Conservation (phyloP, 2,329 filamentous ascomycete species). For the Trichophyton benhamiae region DNA sequence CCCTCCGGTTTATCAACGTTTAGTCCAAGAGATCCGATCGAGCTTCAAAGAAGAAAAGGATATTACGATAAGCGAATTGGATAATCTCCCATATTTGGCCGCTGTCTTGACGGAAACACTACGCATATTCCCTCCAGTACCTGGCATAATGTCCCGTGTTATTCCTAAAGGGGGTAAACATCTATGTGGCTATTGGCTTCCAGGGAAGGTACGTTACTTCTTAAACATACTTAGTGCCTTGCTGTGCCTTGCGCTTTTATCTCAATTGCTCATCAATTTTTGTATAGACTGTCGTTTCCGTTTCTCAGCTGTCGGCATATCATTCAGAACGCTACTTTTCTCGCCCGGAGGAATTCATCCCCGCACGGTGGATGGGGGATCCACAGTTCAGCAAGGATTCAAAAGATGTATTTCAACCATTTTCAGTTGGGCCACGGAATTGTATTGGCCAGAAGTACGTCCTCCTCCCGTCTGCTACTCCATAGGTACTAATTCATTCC, state of each 20-base stretch:
- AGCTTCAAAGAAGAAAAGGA: slow-evolving; percentile 7
- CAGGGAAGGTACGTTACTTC: slow-evolving; percentile 10
- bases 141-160: slow-evolving; percentile 14
- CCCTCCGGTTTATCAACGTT: slow-evolving; percentile 8
- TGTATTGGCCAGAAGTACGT: slow-evolving; percentile 15
- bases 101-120: slow-evolving; percentile 18
- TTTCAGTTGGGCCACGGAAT: slow-evolving; percentile 13
- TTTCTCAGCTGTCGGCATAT: slow-evolving; percentile 14
- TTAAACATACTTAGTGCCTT: neutral
- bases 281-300: slow-evolving; percentile 5
- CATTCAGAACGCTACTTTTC: slow-evolving; percentile 14
- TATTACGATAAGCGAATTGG: slow-evolving; percentile 7
- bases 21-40: slow-evolving; percentile 9
- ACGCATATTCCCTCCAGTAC: slow-evolving; percentile 17
- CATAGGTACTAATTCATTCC: neutral
- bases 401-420: slow-evolving; percentile 13
- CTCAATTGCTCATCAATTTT: neutral
- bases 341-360: slow-evolving; percentile 15
- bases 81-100: slow-evolving; percentile 13
- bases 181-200: slow-evolving; percentile 14
- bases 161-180: slow-evolving; percentile 11
- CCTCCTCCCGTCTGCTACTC: neutral
- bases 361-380: slow-evolving; percentile 15
- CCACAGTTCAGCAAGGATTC: slow-evolving; percentile 9
- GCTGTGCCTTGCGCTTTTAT: neutral